Evolutionary conservation across 768 basidiomycete genomes (phyloP).

Genomic region (Termitomyces sp.): DNA sequence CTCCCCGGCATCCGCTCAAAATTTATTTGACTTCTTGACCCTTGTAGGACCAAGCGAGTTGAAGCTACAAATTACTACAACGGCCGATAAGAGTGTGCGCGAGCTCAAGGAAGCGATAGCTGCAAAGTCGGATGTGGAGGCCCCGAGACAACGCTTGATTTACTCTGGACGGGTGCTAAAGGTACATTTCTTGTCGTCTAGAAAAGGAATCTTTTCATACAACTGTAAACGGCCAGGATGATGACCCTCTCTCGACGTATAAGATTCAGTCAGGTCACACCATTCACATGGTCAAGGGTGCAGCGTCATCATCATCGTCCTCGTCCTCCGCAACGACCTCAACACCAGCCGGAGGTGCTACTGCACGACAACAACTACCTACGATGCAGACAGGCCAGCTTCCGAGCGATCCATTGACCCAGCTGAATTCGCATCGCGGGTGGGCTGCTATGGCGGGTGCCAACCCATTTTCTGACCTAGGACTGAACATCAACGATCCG

Average conservation of each 20-base stretch:
- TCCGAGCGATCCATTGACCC: slow-evolving; percentile 79
- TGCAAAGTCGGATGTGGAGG: slow-evolving; percentile 77
- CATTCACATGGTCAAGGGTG: slow-evolving; percentile 92
- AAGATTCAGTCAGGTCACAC: slow-evolving; percentile 89
- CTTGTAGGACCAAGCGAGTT: slow-evolving; percentile 74
- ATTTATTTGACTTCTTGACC: not conserved
- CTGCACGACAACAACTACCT: slow-evolving; percentile 50
- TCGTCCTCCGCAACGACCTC: slow-evolving; percentile 20
- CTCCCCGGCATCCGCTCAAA: too few species aligned
- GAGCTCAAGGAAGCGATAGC: slow-evolving; percentile 93
- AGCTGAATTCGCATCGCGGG: slow-evolving; percentile 71
- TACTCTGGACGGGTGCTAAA: slow-evolving; percentile 86
- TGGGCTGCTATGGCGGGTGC: slow-evolving; percentile 80
- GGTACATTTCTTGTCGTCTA: slow-evolving; percentile 28
- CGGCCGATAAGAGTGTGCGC: slow-evolving; percentile 75
- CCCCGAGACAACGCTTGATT: slow-evolving; percentile 86
- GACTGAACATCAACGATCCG: slow-evolving; percentile 87
- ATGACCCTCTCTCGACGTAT: slow-evolving; percentile 77
- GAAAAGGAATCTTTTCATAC: not conserved
- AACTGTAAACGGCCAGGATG: slow-evolving; percentile 46
- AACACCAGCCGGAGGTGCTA: slow-evolving; percentile 14
- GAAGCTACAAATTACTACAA: slow-evolving; percentile 85
- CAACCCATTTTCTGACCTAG: slow-evolving; percentile 92
- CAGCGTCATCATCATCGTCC: slow-evolving; percentile 42
- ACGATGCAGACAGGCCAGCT: slow-evolving; percentile 92